Percentiles rank a stretch among this genome's conserved stretches.
Conservation (phyloP, 2,329 filamentous ascomycete genomes). For the Colletotrichum cordylinicola region DNA sequence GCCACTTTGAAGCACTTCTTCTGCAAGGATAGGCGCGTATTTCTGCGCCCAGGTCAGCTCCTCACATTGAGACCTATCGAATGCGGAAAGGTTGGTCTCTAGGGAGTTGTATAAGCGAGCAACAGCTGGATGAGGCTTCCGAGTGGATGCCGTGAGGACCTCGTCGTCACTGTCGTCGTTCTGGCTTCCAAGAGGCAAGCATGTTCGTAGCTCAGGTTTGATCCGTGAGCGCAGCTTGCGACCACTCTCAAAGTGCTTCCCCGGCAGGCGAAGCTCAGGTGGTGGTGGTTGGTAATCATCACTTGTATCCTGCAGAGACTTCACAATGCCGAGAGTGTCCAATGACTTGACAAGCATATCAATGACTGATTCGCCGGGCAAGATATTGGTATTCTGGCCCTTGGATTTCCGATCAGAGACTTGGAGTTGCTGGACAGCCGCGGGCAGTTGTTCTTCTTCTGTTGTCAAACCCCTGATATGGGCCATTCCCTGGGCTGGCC, state of each 20-base stretch:
- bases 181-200: conserved; percentile 1
- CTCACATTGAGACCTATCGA: conserved; percentile 81
- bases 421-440: neutral
- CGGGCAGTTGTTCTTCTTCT: neutral
- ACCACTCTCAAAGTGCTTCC: conserved; percentile 64
- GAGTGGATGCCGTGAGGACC: conserved; percentile 24
- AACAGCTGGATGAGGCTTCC: conserved; percentile 62
- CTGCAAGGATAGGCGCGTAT: conserved; percentile 74
- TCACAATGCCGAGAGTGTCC: conserved; percentile 38
- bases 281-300: conserved; percentile 51
- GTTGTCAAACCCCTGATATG: conserved; percentile 62
- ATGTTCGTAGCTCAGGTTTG: conserved; percentile 47
- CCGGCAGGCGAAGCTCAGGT: conserved; percentile 57
- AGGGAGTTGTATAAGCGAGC: conserved; percentile 65
- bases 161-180: conserved; percentile 40
- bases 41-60: conserved; percentile 79
- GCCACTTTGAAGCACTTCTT: conserved; percentile 77
- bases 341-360: conserved; percentile 39
- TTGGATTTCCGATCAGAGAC: conserved; percentile 54
- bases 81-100: conserved; percentile 71
- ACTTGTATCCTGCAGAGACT: conserved; percentile 38
- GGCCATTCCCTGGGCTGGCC: conserved; percentile 69
- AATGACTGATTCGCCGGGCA: conserved; percentile 49
- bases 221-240: conserved; percentile 57
- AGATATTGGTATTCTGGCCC: conserved; percentile 47